Evolutionary conservation across 2,329 filamentous ascomycete genomes (phyloP).

Genomic region (Zymoseptoria tritici): DNA sequence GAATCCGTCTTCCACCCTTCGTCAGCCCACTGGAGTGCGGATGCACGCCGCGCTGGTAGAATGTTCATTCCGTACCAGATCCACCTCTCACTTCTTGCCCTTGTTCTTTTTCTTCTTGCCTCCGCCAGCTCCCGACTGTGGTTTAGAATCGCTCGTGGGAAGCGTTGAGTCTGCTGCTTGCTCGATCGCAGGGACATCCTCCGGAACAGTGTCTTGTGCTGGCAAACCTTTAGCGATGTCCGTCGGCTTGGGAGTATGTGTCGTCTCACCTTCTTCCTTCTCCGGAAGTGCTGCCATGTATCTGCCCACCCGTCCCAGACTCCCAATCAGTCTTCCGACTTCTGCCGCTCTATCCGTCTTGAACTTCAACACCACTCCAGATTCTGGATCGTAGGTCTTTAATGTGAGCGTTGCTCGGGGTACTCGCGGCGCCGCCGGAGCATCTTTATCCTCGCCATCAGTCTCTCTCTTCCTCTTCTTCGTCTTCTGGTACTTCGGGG

Average conservation of each 20-base stretch:
- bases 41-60: neutral
- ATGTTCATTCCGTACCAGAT: neutral
- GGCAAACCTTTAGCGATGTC: slow-evolving; percentile 3
- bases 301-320: slow-evolving; percentile 67
- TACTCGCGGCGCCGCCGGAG: slow-evolving; percentile 35
- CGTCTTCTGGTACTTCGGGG: slow-evolving; percentile 25
- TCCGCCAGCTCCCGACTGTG: slow-evolving; percentile 26
- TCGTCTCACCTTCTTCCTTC: slow-evolving; percentile 30
- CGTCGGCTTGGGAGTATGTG: neutral
- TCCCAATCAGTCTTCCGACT: slow-evolving; percentile 71
- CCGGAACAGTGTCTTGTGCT: slow-evolving; percentile 28
- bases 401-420: slow-evolving; percentile 66
- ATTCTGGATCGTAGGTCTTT: slow-evolving; percentile 80
- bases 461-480: slow-evolving; percentile 21
- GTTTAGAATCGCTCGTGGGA: slow-evolving; percentile 12
- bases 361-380: slow-evolving; percentile 83
- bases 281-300: slow-evolving; percentile 47
- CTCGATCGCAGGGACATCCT: slow-evolving; percentile 23
- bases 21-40: neutral
- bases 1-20: neutral
- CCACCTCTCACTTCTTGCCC: slow-evolving; percentile 36
- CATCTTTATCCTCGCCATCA: slow-evolving; percentile 17
- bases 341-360: slow-evolving; percentile 84
- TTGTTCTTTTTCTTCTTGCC: slow-evolving; percentile 44
- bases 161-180: slow-evolving; percentile 14